These are phyloP conservation scores for Rhodotorula kratochvilovae DNA, from an alignment of 768 basidiomycete genomes.

Conservation along the genomic window DNA sequence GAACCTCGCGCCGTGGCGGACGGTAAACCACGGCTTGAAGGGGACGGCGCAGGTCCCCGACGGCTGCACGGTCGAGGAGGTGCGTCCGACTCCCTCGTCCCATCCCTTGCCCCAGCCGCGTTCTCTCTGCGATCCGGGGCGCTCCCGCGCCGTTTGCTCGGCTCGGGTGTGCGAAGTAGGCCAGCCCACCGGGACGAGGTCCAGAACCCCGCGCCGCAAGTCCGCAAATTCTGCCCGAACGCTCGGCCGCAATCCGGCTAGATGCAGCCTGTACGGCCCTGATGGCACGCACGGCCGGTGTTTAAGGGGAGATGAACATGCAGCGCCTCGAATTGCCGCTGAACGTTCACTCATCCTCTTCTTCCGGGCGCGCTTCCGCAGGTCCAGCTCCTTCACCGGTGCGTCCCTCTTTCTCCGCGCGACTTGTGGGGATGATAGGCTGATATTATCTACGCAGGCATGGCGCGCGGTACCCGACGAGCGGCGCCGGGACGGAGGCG, in stretches of 20 bases:
- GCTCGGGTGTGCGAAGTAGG: neutral
- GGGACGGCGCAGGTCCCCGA: slow-evolving; percentile 10
- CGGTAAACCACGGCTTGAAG: slow-evolving; percentile 28
- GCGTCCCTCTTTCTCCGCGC: neutral
- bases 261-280: too few relatives aligned
- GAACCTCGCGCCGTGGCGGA: slow-evolving; percentile 35
- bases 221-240: too few relatives aligned
- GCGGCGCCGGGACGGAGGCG: slow-evolving; percentile 51
- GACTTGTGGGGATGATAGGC: neutral
- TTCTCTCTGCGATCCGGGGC: too few relatives aligned
- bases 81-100: neutral
- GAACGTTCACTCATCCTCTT: too few relatives aligned
- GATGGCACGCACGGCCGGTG: too few relatives aligned
- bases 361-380: neutral
- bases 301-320: too few relatives aligned
- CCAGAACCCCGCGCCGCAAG: too few relatives aligned
- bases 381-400: slow-evolving; percentile 38
- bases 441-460: slow-evolving; percentile 48
- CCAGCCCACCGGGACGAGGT: too few relatives aligned
- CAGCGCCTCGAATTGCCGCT: too few relatives aligned
- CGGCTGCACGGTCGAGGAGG: slow-evolving; percentile 34
- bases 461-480: slow-evolving; percentile 62
- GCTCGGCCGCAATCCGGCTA: too few relatives aligned
- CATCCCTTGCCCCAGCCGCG: neutral
- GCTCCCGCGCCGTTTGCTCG: neutral